Evolutionary conservation across 805 yeast genomes (phyloP), one percentile per base, ranked within the genome.

Genomic region (Candida ovalis): DNA sequence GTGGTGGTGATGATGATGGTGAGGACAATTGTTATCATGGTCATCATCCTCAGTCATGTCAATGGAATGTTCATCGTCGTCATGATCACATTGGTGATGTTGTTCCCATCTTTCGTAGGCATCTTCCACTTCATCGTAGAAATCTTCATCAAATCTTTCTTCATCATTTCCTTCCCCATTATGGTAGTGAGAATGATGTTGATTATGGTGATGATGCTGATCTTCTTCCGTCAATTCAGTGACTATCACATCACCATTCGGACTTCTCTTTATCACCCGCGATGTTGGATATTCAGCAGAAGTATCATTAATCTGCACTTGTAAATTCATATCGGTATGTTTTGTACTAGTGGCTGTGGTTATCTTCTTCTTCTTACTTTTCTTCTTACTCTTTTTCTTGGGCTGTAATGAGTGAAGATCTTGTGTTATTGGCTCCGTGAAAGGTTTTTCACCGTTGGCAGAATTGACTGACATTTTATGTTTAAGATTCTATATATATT

Each of bases 231-330:
- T 58, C 44, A 80, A 60, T 44, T 78, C 74, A 56, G 86, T 85
- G 22, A 88, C 89, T 43, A 86, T 77, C 4, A 87, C 86, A 55
- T 85, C 88, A 7, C 95, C 95, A 61, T 86, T 84, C 4, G 63
- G 53, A 3, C 79, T 86, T 55, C 83, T 82, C 55, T 80, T 84
- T 41, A 86, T 81, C 4, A 86, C 81, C 48, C 94, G 66, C 8
- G 90, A 83, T 13, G 78, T 74, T 2, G 94, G 94, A 59, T 86
- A 86, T 15, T 83, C 88, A 32, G 77, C 75, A 36, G 75, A 72
- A 13, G 83, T 80, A 56, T 81, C 72, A 58, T 75, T 76, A 23
- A 81, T 56, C 42, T 80, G 74, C 2, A 79, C 81, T 40, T 75
- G 68, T 56, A 47, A 50, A 41, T 56, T 55, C 42, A 27, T 13